Evolutionary conservation across 23 red algal genomes (phyloP), one percentile per base, ranked within the genome.

Genomic region (Gracilaria domingensis): DNA sequence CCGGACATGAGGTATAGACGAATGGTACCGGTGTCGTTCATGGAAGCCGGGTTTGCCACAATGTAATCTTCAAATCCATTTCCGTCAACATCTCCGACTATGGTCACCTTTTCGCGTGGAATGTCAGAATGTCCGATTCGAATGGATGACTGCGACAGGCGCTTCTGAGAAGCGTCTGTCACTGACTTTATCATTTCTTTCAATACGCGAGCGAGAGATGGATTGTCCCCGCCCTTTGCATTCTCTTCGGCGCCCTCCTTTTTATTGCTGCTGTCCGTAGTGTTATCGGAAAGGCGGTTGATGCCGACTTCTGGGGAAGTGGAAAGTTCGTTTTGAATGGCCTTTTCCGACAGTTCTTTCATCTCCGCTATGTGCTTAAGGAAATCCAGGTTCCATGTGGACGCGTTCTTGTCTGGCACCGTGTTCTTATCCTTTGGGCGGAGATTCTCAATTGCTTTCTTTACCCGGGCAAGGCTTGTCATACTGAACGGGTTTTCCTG

Each of bases 11-110:
- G 79, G 36, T 92, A 84, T 3, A 92, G 67, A 73, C 79, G 89
- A 40, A 92, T 62, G 4, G 89, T 69, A 5, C 89, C 89, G 9
- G 32, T 75, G n/a, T 79, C 42, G 38, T 76, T 55, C 35, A 51
- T 82, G 12, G 78, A 77, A 7, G 45, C 25, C 49, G 80, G 64
- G 56, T 83, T 84, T n/a, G 78, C 42, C 14, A 92, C 89, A 7
- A 92, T 42, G 66, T 55, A 92, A 75, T 92, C 89, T 44, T 42
- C 64, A 59, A 75, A 73, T 0, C 89, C 89, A 30, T 92, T 92
- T 12, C 48, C 79, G 49, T 92, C 89, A 65, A 92, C 61, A 48
- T 92, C 89, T 21, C 89, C 89, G 25, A 92, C 57, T 37, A 49
- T 44, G 12, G 89, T 84, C 48, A 92, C 78, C 38, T 69, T 91